Base-by-base conservation (phyloP, 148 eudicot species). In the Beta vulgaris region DNA sequence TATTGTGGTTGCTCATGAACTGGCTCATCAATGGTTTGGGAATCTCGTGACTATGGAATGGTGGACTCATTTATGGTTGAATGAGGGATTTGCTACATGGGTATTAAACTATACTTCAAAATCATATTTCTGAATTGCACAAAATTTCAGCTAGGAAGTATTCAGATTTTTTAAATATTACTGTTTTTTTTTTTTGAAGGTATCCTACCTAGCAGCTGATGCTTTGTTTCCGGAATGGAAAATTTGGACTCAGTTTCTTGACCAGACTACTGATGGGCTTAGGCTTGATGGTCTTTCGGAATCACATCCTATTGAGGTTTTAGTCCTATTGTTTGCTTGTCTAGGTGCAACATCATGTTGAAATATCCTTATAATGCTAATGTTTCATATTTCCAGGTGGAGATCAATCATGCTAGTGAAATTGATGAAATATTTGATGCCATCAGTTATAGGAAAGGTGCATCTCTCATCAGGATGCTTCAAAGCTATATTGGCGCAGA, bases 41-140 rank as follows among this genome's bases (percentile, higher is more conserved):
- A 91, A 94, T 86, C 97, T 94, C 71, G 98, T 94, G 68, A 94
- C 98, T 35, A 94, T 94, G 98, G 98, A 94, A 66, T 94, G 98
- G 98, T 93, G 98, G 98, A 91, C 98, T 9, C 93, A 94, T 86
- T 84, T 94, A 58, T 91, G 98, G 98, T 82, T 93, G 83, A 94
- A 94, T 75, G 98, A 94, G 83, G 98, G 98, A 70, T 91, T 94
- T 78, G 98, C 98, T 43, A 94, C 98, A 68, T 94, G 98, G 98
- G 98, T 94, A 90, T 37, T n/a, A n/a, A n/a, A n/a, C n/a, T n/a
- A n/a, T n/a, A n/a, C n/a, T n/a, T n/a, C n/a, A n/a, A n/a, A n/a
- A n/a, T n/a, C n/a, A n/a, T n/a, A n/a, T n/a, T n/a, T n/a, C n/a
- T 16, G 14, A 32, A 35, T 37, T 51, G 13, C 51, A 42, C 9